Percentiles rank a stretch among this genome's conserved stretches.
Evolutionary conservation across 2,329 filamentous ascomycete genomes (phyloP).

Genomic region (Pseudogymnoascus destructans): DNA sequence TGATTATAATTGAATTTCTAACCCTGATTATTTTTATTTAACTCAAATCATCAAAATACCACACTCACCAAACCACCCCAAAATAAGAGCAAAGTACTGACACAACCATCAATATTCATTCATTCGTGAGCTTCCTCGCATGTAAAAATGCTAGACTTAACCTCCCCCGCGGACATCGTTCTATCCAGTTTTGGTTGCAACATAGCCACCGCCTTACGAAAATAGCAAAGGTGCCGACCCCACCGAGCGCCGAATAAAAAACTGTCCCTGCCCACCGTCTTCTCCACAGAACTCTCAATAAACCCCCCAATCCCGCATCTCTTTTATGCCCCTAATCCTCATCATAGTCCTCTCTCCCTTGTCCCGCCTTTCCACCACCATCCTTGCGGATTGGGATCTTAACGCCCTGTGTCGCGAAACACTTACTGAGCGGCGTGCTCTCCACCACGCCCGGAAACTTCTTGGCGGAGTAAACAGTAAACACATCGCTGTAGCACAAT

Average conservation of each 20-base stretch:
- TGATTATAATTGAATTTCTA: too few relatives aligned
- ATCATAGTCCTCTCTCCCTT: conserved; percentile 3
- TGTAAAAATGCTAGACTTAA: neutral
- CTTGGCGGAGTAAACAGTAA: conserved; percentile 93
- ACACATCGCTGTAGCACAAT: conserved; percentile 72
- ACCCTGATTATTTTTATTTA: neutral
- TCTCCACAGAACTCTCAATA: neutral
- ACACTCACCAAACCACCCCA: neutral
- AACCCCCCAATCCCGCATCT: neutral
- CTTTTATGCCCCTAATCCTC: neutral
- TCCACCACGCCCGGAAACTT: conserved; percentile 97
- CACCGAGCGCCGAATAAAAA: conserved; percentile 2
- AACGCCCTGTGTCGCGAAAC: conserved; percentile 85
- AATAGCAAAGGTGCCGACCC: conserved; percentile 1
- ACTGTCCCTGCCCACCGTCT: neutral
- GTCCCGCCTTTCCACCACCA: conserved; percentile 27
- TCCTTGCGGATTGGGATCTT: conserved; percentile 96
- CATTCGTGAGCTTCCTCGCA: neutral
- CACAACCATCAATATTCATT: neutral
- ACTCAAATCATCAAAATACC: neutral
- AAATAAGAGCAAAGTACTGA: neutral
- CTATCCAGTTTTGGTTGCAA: conserved; percentile 4
- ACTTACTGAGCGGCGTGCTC: conserved; percentile 80
- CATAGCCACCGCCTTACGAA: neutral
- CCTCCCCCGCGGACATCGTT: neutral